Base-by-base conservation (phyloP, 1,284 basidiomycete species). In the Wallemia mellicola region DNA sequence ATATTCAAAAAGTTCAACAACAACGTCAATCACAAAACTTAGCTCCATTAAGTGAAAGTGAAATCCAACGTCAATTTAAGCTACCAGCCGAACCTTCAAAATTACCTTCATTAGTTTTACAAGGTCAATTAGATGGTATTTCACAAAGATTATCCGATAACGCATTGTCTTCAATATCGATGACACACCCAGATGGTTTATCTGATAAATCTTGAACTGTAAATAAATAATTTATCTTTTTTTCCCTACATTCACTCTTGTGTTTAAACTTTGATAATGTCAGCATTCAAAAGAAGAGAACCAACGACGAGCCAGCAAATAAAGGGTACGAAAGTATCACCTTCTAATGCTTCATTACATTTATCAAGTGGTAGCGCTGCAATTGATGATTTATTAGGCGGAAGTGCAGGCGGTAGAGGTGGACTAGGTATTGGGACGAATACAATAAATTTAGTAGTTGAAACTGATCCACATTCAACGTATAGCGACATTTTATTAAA, bases 361-460 rank as follows among this genome's bases (percentile, higher is more conserved):
- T 77, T 83, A 22, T 91, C 88, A 0, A 86, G 86, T 2, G 94
- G 92, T 1, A 80, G 96, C 2, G 79, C 87, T 15, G 88, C 89
- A 2, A 75, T 98, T n/a, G 92, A 98, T 70, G 94, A 98, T 67
- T 77, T 96, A 61, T 77, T 96, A 28, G 88, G 87, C 61, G 87
- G 86, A 26, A 48, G 38, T n/a, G 38, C 38, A 48, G 38, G 38
- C n/a, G 38, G 38, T 5, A 11, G 38, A 15, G 38, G 38, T 11
- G 38, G 38, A 48, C 5, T 48, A 22, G 92, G 92, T 17, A 70
- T 95, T n/a, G 86, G 91, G 19, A 75, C 91, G 57, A 82, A 83
- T 15, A 83, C 82, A 61, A 76, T 77, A 11, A 70, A 86, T 38
- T 73, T 83, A 28, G 71, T 89, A 48, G 75, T 85, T 38, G 79